Evolutionary conservation across 305 asterid species (phyloP), one percentile per base, ranked within the genome.

Genomic region (Solanum aculeatissimum): DNA sequence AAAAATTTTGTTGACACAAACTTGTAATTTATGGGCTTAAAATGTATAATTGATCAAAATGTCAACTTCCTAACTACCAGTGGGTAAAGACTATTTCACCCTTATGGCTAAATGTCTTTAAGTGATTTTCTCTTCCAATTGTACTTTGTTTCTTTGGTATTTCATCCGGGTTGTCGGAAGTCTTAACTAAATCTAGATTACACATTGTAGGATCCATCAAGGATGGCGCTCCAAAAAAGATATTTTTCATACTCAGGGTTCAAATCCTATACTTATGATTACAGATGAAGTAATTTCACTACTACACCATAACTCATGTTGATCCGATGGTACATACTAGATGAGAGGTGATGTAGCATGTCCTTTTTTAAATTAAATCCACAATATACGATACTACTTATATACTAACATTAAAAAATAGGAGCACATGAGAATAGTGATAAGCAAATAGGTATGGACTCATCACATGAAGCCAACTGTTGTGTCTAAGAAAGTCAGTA

Each of bases 401-500:
- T 25, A 74, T 7, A 6, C 55, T 11, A 75, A 69, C 11, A 1
- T 16, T 23, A 7, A 23, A 74, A 15, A 32, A 16, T 16, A 21
- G 35, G 16, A 35, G 35, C 15, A 74, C 27, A 74, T 74, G 60
- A 74, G 62, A 47, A 75, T 81, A 16, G 49, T 62, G 40, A 62
- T 43, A 40, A 62, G 27, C 63, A 62, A 81, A 47, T 7, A 81
- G 45, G 58, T 45, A 49, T 21, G 60, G 58, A 60, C 45, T 63
- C 62, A 62, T 81, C 92, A 87, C 88, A 89, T 89, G 92, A 83
- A 82, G 85, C 88, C 94, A 84, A 83, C 85, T 80, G 40, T 68
- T 74, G 12, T 87, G 58, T 80, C 82, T 72, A 79, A 70, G 54
- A 62, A 86, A 87, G 91, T 88, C 92, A 88, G 87, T 54, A 85